A percentile compares a stretch with the other conserved stretches of the same genome.
phyloP scores from a whole-genome alignment of 371 early-diverging fungal species.

The Encephalitozoon hellem region DNA sequence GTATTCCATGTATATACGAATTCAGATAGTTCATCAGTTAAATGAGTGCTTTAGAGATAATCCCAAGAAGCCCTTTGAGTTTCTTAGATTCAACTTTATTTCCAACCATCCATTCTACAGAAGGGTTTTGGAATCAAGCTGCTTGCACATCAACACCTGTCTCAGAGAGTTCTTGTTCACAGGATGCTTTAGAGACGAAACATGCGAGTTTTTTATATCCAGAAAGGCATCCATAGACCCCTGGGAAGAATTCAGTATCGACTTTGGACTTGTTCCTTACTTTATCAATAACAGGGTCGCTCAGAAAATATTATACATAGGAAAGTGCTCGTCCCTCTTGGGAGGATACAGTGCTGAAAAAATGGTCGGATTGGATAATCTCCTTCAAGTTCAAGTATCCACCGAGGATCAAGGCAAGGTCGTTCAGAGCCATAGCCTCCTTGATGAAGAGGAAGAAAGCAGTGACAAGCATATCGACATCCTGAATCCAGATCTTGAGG shows the following conservation, averaged over 20 bases:
- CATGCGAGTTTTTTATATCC: conserved; percentile 42
- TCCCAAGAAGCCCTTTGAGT: conserved; percentile 30
- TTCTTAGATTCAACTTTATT: neutral
- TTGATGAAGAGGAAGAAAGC: neutral
- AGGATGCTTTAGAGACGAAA: conserved; percentile 21
- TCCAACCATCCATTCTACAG: neutral
- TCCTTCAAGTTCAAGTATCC: neutral
- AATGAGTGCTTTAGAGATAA: conserved; percentile 22
- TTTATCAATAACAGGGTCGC: conserved; percentile 5
- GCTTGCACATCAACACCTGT: conserved; percentile 2
- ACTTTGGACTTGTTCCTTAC: conserved; percentile 40
- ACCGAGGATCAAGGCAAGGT: neutral
- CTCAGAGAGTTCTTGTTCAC: neutral
- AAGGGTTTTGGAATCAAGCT: neutral
- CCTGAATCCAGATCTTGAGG: neutral
- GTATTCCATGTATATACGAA: conserved; percentile 27
- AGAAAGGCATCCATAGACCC: neutral
- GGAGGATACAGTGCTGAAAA: neutral
- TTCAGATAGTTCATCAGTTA: conserved; percentile 23
- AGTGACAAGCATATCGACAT: neutral
- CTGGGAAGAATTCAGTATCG: conserved; percentile 26
- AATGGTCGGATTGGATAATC: neutral
- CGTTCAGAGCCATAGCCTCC: neutral
- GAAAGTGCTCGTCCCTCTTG: conserved; percentile 39
- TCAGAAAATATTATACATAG: conserved; percentile 47